Evolutionary conservation across 495 filamentous ascomycete species (phyloP), one percentile per base, ranked within the genome.

Genomic region (Penicillium paxilli): DNA sequence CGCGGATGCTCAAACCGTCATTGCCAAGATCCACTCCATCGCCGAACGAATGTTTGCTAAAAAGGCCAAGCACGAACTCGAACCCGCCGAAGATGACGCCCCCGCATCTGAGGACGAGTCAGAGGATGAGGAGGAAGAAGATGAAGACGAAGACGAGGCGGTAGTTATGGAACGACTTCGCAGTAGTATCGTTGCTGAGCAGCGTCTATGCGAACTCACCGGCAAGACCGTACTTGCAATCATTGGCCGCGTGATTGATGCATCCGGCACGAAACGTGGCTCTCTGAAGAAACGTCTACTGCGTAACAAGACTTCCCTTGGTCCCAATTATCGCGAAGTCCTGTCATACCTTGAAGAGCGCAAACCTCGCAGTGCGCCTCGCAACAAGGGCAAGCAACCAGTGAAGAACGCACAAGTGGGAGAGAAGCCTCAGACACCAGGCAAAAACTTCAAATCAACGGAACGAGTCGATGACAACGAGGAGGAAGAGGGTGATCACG

Each of bases 211-310:
- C 71, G 88, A 90, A 59, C 75, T 96, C 3, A 83, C 92, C 5
- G 87, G 87, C 33, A 92, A 91, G 59, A 79, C 94, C 28, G 89
- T 96, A 8, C 76, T 95, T 20, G 86, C 86, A 1, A 83, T 95
- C 21, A 75, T 89, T 5, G 90, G 84, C 8, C 83, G 85, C 33
- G 81, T 88, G 16, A 66, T 96, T 40, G 91, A 96, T 55, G 72
- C 77, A 14, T 79, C 69, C 1, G 83, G 80, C 1, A 69, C 77
- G 20, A 67, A 80, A 25, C 80, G 79, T 14, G 87, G 86, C 1
- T 78, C 81, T 52, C 75, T 92, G 20, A 77, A 80, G 46, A 79
- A 82, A 57, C 72, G 87, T 22, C 74, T 97, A 12, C 70, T 80
- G 28, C 76, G 84, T 54, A 92, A 96, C 65, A 83, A 82, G 59